These are phyloP conservation scores for Aspergillus floridensis DNA, from an alignment of 2,329 filamentous ascomycete species.

Conservation along the genomic window DNA sequence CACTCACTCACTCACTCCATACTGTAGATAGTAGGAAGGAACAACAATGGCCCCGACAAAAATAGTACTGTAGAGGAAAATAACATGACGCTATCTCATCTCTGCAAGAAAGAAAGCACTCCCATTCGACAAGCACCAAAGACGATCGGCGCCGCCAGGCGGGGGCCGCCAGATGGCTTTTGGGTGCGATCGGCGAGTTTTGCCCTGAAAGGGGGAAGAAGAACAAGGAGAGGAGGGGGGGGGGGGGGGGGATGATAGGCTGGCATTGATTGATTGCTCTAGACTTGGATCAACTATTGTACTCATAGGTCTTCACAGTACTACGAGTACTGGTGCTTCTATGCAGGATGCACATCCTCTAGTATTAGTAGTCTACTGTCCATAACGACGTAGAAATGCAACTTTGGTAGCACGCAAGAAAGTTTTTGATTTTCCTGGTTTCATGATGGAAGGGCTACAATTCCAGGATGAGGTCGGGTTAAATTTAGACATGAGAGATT, in stretches of 20 bases:
- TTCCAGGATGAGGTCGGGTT: background rate
- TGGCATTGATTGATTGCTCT: constrained; percentile 9
- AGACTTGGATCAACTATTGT: constrained; percentile 4
- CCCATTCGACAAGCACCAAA: constrained; percentile 2
- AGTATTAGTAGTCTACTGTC: too few relatives aligned
- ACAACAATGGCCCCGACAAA: background rate
- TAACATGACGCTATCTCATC: constrained; percentile 3
- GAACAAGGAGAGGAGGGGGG: background rate
- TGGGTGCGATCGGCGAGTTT: constrained; percentile 8
- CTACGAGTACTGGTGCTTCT: constrained; percentile 10
- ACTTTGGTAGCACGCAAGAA: background rate
- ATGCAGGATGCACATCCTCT: constrained; percentile 10
- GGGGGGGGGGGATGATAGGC: constrained; percentile 11
- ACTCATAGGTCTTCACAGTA: too few relatives aligned
- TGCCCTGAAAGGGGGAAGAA: background rate
- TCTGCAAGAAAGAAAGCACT: constrained; percentile 4
- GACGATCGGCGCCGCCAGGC: background rate
- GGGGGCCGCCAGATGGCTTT: constrained; percentile 5
- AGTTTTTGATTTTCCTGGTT: background rate
- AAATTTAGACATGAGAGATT: background rate
- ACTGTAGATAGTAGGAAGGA: too few relatives aligned
- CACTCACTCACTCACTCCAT: too few relatives aligned
- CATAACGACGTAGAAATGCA: background rate
- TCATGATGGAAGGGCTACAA: background rate
- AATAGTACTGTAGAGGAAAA: background rate